Percentiles rank a stretch among this genome's conserved stretches.
Conservation (phyloP, 208 protist species). For the Crithidia fasciculata region DNA sequence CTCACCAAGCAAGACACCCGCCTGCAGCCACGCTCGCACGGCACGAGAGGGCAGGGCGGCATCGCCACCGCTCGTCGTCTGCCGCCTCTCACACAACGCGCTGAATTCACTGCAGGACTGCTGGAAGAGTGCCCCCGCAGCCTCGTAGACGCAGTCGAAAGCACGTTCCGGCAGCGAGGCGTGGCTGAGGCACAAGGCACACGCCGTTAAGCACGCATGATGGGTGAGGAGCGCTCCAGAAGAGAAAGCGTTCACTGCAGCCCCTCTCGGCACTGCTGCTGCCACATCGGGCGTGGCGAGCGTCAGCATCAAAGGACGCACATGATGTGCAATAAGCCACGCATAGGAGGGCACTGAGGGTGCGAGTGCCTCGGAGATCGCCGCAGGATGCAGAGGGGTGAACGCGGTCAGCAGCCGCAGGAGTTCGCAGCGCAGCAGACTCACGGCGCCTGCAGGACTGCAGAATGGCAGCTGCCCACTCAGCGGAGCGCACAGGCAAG, state of each 20-base stretch:
- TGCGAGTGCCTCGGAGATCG: background rate
- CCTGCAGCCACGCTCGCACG: slow-evolving; percentile 33
- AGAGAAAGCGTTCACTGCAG: slow-evolving; percentile 5
- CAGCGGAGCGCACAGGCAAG: slow-evolving; percentile 14
- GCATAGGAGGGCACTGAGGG: background rate
- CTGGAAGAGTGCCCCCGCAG: slow-evolving; percentile 13
- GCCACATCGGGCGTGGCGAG: background rate
- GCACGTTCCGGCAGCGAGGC: background rate
- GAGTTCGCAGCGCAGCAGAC: slow-evolving; percentile 21
- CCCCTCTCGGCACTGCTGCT: background rate
- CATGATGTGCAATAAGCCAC: background rate
- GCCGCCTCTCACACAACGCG: background rate
- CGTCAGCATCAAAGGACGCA: background rate
- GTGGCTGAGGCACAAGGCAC: background rate
- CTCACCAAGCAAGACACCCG: slow-evolving; percentile 28
- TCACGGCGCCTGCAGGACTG: slow-evolving; percentile 6
- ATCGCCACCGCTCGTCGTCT: background rate
- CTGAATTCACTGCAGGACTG: slow-evolving; percentile 4
- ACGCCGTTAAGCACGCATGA: background rate
- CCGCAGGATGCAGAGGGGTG: background rate
- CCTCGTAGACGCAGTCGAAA: slow-evolving; percentile 5
- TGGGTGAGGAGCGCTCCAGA: background rate
- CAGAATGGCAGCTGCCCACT: background rate
- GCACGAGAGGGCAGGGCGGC: background rate
- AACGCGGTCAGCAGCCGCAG: slow-evolving; percentile 4